phyloP scores from a whole-genome alignment of 352 stramenopile genomes.

The Pythium angustatum region DNA sequence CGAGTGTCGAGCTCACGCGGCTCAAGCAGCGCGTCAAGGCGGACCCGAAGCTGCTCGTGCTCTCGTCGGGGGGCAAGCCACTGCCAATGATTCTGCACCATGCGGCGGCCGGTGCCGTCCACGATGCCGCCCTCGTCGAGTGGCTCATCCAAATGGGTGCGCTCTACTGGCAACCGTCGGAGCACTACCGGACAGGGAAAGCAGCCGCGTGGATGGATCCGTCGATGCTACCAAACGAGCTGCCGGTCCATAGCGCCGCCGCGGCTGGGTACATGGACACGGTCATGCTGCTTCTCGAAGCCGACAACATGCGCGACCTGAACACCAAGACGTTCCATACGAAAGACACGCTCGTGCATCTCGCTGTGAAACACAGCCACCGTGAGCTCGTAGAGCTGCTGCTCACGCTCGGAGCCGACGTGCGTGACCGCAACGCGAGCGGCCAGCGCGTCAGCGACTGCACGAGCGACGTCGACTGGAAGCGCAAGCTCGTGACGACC shows the following conservation, averaged over 20 bases:
- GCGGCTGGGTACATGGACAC: not conserved
- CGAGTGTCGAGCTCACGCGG: not conserved
- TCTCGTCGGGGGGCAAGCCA: not conserved
- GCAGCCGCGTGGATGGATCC: not conserved
- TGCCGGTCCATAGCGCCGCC: slow-evolving; percentile 19
- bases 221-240: not conserved
- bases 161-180: slow-evolving; percentile 14
- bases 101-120: slow-evolving; percentile 30
- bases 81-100: slow-evolving; percentile 24
- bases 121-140: slow-evolving; percentile 33
- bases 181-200: not conserved
- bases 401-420: not conserved
- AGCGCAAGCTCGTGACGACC: not conserved
- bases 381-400: slow-evolving; percentile 9
- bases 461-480: slow-evolving; percentile 7
- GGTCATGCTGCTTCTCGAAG: slow-evolving; percentile 16
- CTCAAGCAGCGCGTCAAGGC: slow-evolving; percentile 15
- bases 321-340: slow-evolving; percentile 21
- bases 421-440: not conserved
- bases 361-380: slow-evolving; percentile 16
- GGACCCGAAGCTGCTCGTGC: not conserved
- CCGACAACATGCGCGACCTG: slow-evolving; percentile 17
- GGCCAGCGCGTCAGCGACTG: not conserved
- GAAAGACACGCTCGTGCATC: slow-evolving; percentile 13
- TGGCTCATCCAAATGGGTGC: slow-evolving; percentile 39